These are phyloP conservation scores for Diplodia seriata DNA, from an alignment of 2,329 filamentous ascomycete species.

Conservation along the genomic window DNA sequence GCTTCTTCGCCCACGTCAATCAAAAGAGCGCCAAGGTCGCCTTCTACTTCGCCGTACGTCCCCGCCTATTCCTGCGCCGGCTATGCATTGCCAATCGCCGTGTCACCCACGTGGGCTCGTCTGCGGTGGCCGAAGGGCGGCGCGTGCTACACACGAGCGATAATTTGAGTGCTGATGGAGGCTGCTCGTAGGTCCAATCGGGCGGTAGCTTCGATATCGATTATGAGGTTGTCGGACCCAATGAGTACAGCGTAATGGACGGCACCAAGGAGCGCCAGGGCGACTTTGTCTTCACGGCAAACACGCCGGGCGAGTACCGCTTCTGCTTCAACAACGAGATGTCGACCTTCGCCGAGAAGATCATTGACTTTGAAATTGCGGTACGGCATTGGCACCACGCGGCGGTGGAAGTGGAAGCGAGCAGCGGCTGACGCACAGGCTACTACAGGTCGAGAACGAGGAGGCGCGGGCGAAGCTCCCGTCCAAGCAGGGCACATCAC, in stretches of 20 bases:
- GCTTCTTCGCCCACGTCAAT: constrained; percentile 86
- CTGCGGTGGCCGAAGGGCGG: neutral
- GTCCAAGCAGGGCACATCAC: constrained; percentile 83
- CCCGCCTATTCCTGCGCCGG: neutral
- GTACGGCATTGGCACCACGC: constrained; percentile 59
- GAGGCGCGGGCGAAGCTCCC: constrained; percentile 75
- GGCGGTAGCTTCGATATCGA: constrained; percentile 98
- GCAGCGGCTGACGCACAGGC: neutral
- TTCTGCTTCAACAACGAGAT: constrained; percentile 99
- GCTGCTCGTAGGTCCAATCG: constrained; percentile 80
- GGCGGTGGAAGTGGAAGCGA: neutral
- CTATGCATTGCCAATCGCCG: neutral
- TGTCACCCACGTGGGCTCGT: neutral
- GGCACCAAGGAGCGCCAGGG: constrained; percentile 93
- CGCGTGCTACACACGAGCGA: neutral
- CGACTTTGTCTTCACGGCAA: constrained; percentile 96
- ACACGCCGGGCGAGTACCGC: constrained; percentile 84
- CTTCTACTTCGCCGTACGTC: constrained; percentile 94
- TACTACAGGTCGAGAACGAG: constrained; percentile 84
- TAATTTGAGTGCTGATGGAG: neutral
- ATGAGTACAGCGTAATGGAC: constrained; percentile 79
- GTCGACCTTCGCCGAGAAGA: constrained; percentile 97
- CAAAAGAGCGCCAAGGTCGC: constrained; percentile 86
- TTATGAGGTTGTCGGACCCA: constrained; percentile 84
- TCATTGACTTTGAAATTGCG: constrained; percentile 96